Evolutionary conservation across 352 stramenopile species (phyloP).

Genomic region (Pythium phragmitis): DNA sequence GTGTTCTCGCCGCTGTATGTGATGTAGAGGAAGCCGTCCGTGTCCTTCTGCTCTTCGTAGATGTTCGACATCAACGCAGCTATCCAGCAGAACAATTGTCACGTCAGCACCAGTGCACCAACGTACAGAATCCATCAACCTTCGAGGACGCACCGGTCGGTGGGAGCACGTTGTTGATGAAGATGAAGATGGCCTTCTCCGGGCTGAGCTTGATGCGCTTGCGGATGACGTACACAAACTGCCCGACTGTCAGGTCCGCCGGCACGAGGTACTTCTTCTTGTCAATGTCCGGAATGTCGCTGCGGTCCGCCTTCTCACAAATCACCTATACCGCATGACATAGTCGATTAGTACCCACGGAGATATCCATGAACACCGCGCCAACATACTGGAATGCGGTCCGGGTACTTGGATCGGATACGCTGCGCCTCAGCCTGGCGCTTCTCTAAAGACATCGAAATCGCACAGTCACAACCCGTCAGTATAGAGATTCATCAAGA

Average conservation of each 20-base stretch:
- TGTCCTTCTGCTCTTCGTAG: slow-evolving; percentile 99
- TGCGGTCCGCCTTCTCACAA: slow-evolving; percentile 95
- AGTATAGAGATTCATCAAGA: neutral
- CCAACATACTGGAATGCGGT: slow-evolving; percentile 92
- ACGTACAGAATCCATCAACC: neutral
- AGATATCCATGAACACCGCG: neutral
- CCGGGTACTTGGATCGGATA: slow-evolving; percentile 98
- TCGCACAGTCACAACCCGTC: neutral
- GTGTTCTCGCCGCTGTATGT: slow-evolving; percentile 99
- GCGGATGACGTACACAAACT: slow-evolving; percentile 99
- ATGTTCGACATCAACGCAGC: slow-evolving; percentile 99
- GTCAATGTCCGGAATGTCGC: slow-evolving; percentile 99
- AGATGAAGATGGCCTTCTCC: slow-evolving; percentile 98
- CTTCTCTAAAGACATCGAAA: slow-evolving; percentile 83
- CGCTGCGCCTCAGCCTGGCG: slow-evolving; percentile 96
- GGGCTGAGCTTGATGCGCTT: slow-evolving; percentile 99
- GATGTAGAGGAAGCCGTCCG: slow-evolving; percentile 99
- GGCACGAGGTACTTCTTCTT: slow-evolving; percentile 99
- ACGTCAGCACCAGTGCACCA: neutral
- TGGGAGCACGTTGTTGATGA: slow-evolving; percentile 98
- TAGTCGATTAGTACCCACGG: neutral
- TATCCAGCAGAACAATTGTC: slow-evolving; percentile 23
- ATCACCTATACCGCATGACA: slow-evolving; percentile 54
- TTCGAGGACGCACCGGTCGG: slow-evolving; percentile 79
- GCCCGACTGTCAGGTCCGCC: slow-evolving; percentile 95